Evolutionary conservation across 2,329 filamentous ascomycete species (phyloP), one percentile per base, ranked within the genome.

Genomic region (Nannizziopsis arthrosporioides): DNA sequence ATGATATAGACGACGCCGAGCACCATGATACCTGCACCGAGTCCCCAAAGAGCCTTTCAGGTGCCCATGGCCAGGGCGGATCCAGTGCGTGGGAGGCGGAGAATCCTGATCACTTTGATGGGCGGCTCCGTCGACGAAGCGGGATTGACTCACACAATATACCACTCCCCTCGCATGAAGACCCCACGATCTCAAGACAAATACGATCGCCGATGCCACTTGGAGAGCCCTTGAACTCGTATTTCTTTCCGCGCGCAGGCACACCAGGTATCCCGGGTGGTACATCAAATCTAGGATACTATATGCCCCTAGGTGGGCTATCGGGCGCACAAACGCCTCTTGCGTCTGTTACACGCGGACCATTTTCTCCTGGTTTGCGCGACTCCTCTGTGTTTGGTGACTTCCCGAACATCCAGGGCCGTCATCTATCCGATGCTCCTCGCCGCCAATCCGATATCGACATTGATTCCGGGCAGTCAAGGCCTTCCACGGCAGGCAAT

Each of bases 281-380:
- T 5, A 73, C 70, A 3, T 73, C 71, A n/a, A 72, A 70, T 45
- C 6, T 56, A 15, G 52, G 54, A 19, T 66, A 65, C 36, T 73
- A 73, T 54, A 65, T 72, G 51, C 68, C 72, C 54, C 58, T 71
- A 5, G 65, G 67, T n/a, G 71, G 68, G 12, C 58, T 73, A 7
- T 73, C 71, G 0, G 71, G 71, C 10, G 63, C 69, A 11, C 68
- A 72, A 44, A 73, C 71, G 3, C 71, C 71, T 5, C 62, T 73
- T 10, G 68, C 68, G 17, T 68, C 69, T 14, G 68, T 72, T 17
- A 67, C 68, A 10, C 65, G 68, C 6, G 68, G 68, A n/a, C 8
- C 64, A 3, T 70, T 70, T 46, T 57, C 67, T 14, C 60, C 58
- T 44, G 59, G 60, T 11, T 38, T 44, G 14, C 42, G 48, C 6